Evolutionary conservation across 2,329 filamentous ascomycete genomes (phyloP), one percentile per base, ranked within the genome.

Genomic region (Fusarium sp.): DNA sequence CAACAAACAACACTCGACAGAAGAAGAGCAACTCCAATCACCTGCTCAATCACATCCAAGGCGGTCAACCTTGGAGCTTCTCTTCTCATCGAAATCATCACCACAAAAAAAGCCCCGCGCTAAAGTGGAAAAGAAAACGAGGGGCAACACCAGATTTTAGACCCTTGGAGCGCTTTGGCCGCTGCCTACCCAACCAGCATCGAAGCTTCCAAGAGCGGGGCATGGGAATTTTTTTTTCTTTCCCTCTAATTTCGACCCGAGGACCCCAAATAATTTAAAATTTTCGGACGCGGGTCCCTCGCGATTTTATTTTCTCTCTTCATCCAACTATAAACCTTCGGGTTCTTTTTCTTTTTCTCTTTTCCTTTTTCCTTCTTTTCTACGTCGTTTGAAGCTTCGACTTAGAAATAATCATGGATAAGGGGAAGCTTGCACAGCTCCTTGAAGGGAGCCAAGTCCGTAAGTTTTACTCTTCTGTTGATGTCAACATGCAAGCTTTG

Each of bases 401-500:
- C 73, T 71, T 59, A 60, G 57, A 73, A 74, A 52, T 61, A 66
- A 59, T 54, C 69, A 83, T 83, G 81, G 82, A 83, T 72, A 83
- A 82, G 77, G 90, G 93, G 81, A 89, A 92, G 83, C 94, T 98
- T 79, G 87, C 96, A 74, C 87, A 91, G 84, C 89, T 97, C 83
- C 89, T 98, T 79, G 89, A 96, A 86, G 91, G 92, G 83, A 90
- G 95, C 76, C 88, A 97, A 82, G 90, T 93, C 80, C 94, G 93
- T 96, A 84, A 84, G 92, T 89, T 23, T 51, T 28, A 14, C 18
- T 51, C 16, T 50, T 12, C 21, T 23, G 7, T 43, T 62, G 63
- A 52, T 19, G 25, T 45, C 52, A 28, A 67, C 30, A 56, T 31
- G 30, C 49, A 28, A 52, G 44, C 31, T 62, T 16, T 65, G 55